A percentile compares a stretch with the other conserved stretches of the same genome.
Evolutionary conservation across 2,329 filamentous ascomycete genomes (phyloP).

Genomic region (Neofusicoccum kwambonambiense): DNA sequence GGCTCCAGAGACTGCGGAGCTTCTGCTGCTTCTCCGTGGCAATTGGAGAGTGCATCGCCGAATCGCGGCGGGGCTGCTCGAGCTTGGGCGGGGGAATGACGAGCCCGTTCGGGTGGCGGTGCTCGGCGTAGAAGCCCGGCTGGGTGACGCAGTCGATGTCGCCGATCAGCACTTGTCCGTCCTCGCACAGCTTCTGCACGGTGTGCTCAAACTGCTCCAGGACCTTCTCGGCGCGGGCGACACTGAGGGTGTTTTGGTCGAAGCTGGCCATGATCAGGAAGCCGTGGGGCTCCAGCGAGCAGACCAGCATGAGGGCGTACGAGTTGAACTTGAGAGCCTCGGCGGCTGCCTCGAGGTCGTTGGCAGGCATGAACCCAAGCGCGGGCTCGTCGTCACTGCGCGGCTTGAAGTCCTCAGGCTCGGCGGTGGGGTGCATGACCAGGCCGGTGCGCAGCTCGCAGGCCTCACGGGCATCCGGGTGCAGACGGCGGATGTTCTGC

Average conservation of each 20-base stretch:
- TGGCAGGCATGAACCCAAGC: conserved; percentile 55
- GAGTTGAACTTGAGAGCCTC: conserved; percentile 58
- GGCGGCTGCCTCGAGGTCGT: conserved; percentile 57
- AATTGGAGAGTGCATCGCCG: too few relatives aligned
- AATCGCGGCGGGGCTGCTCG: too few relatives aligned
- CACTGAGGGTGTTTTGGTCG: conserved; percentile 58
- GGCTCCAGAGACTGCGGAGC: conserved; percentile 27
- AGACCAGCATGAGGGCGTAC: conserved; percentile 66
- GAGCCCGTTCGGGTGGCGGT: too few relatives aligned
- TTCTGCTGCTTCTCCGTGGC: conserved; percentile 25
- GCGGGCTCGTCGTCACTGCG: conserved; percentile 39
- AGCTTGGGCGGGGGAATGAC: too few relatives aligned
- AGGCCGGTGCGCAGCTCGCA: conserved; percentile 37
- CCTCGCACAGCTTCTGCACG: conserved; percentile 50
- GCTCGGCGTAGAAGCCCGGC: too few relatives aligned
- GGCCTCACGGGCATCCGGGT: conserved; percentile 36
- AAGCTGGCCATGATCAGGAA: conserved; percentile 64
- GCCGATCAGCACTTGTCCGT: conserved; percentile 40
- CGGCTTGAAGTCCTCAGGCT: too few relatives aligned
- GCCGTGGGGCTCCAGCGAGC: conserved; percentile 56
- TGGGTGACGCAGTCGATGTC: too few relatives aligned
- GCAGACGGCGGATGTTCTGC: conserved; percentile 41
- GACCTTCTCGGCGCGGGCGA: conserved; percentile 54
- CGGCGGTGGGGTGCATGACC: conserved; percentile 33
- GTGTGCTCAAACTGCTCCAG: conserved; percentile 54